A percentile compares a stretch with the other conserved stretches of the same genome.
phyloP scores from a whole-genome alignment of 1,139 yeast species.

The Sugiyamaella xylanicola region DNA sequence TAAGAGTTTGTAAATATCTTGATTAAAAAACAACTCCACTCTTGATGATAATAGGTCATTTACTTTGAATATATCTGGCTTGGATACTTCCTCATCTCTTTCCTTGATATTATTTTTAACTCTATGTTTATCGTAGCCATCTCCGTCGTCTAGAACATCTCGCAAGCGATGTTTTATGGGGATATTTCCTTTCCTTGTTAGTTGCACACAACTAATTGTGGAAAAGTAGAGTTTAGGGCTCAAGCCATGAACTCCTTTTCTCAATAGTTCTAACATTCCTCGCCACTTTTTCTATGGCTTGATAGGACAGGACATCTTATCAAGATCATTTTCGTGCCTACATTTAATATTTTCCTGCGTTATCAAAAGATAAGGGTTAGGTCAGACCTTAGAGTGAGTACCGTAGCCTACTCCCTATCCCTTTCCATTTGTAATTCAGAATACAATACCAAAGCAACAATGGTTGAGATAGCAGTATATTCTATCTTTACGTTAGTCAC shows the following conservation, averaged over 20 bases:
- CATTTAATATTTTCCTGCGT: neutral
- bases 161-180: constrained; percentile 14
- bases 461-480: no score
- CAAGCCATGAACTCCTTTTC: neutral
- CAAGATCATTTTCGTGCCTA: no score
- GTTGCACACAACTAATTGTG: neutral
- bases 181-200: neutral
- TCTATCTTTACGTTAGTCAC: no score
- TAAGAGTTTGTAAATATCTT: constrained; percentile 25
- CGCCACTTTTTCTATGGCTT: neutral
- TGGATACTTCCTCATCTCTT: constrained; percentile 13
- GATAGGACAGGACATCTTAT: no score
- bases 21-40: constrained; percentile 25
- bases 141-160: constrained; percentile 7
- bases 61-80: constrained; percentile 18
- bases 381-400: neutral
- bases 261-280: neutral
- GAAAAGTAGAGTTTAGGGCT: constrained; percentile 3
- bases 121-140: neutral
- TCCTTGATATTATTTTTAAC: constrained; percentile 13
- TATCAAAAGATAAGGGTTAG: constrained; percentile 14
- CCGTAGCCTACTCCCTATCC: no score
- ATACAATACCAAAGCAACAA: no score
- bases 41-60: constrained; percentile 19
- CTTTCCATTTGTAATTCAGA: no score